These are phyloP conservation scores for Candolleomyces aberdarensis DNA, from an alignment of 768 basidiomycete genomes.

Conservation along the genomic window DNA sequence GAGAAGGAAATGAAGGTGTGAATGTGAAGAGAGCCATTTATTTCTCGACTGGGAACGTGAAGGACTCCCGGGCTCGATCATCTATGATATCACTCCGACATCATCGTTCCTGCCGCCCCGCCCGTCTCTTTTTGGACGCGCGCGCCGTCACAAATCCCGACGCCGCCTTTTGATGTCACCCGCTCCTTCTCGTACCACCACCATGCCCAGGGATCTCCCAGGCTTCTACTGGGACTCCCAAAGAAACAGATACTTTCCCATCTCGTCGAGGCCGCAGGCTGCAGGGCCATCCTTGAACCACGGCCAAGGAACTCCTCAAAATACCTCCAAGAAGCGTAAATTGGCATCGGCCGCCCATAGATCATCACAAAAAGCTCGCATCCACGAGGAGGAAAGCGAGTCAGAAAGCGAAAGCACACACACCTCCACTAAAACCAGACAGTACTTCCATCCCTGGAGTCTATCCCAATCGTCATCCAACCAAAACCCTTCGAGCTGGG, in stretches of 20 bases:
- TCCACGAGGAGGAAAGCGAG: background rate
- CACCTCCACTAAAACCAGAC: background rate
- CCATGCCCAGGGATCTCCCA: conserved; percentile 49
- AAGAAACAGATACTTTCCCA: conserved; percentile 55
- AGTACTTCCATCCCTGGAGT: background rate
- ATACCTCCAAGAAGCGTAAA: background rate
- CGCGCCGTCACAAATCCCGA: background rate
- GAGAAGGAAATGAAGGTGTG: background rate
- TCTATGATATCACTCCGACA: no score
- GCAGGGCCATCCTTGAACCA: conserved; percentile 9
- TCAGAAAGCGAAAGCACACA: background rate
- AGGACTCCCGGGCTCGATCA: no score
- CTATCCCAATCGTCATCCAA: background rate
- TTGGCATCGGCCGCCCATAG: background rate
- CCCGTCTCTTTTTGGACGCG: background rate
- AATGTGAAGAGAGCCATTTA: background rate
- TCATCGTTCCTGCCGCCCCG: no score
- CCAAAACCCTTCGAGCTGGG: conserved; percentile 1
- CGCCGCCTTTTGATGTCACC: background rate
- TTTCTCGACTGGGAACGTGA: background rate
- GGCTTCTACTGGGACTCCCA: conserved; percentile 55
- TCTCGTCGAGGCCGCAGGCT: conserved; percentile 35
- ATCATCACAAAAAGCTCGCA: background rate
- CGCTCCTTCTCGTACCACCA: background rate
- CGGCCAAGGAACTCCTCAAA: background rate